phyloP scores from a whole-genome alignment of 495 filamentous ascomycete genomes.

The Talaromyces thailandensis region DNA sequence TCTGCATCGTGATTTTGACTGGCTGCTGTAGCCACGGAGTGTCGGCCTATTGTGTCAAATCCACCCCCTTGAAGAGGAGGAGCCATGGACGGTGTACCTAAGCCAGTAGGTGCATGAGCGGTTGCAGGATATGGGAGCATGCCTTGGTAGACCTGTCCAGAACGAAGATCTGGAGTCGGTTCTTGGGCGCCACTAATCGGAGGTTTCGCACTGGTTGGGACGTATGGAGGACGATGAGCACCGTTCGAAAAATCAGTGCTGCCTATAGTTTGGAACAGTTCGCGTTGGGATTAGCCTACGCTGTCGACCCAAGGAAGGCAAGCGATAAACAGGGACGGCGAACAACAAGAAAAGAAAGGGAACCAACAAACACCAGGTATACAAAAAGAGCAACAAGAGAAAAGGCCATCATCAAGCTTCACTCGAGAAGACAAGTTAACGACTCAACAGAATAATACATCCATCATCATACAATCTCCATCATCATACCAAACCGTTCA shows the following conservation, averaged over 20 bases:
- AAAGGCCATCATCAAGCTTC: conserved; percentile 9
- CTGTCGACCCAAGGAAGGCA: conserved; percentile 18
- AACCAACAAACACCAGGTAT: conserved; percentile 20
- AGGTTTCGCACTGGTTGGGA: conserved; percentile 14
- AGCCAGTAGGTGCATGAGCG: conserved; percentile 23
- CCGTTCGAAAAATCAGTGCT: conserved; percentile 25
- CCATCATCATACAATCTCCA: conserved; percentile 9
- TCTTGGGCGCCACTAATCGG: conserved; percentile 13
- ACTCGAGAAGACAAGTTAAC: conserved; percentile 7
- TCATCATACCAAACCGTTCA: neutral
- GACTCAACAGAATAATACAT: conserved; percentile 13
- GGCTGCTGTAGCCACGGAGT: conserved; percentile 29
- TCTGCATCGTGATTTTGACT: conserved; percentile 24
- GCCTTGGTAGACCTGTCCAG: conserved; percentile 68
- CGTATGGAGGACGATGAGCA: conserved; percentile 20
- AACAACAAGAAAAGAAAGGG: conserved; percentile 17
- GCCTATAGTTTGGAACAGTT: conserved; percentile 25
- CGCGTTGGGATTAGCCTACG: conserved; percentile 36
- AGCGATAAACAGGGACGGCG: conserved; percentile 13
- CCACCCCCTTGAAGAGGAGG: conserved; percentile 57
- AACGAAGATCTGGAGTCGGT: conserved; percentile 50
- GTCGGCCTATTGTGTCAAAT: conserved; percentile 45
- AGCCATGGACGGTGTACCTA: conserved; percentile 55
- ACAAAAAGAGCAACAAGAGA: conserved; percentile 9
- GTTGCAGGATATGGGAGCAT: conserved; percentile 57